phyloP scores from a whole-genome alignment of 202 grass and related monocot genomes.

The Digitaria exilis region DNA sequence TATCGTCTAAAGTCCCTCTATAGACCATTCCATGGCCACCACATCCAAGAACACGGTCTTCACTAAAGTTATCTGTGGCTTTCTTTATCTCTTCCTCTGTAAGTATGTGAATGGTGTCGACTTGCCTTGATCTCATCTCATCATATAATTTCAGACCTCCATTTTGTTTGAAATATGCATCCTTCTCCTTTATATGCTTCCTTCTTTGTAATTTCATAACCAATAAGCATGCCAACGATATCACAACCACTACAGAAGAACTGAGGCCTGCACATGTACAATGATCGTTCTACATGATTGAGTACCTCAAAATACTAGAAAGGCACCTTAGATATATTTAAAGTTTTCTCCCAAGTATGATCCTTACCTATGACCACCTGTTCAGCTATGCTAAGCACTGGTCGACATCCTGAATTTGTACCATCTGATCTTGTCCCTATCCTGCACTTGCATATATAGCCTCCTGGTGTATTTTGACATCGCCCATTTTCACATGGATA shows the following conservation, averaged over 20 bases:
- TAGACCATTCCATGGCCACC: conserved; percentile 66
- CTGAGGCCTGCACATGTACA: conserved; percentile 47
- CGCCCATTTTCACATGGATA: conserved; percentile 51
- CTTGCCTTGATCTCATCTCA: conserved; percentile 48
- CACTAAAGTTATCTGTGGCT: conserved; percentile 47
- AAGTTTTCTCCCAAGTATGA: neutral
- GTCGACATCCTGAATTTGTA: conserved; percentile 16
- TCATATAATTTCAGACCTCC: conserved; percentile 42
- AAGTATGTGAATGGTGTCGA: conserved; percentile 36
- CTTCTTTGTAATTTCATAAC: conserved; percentile 40
- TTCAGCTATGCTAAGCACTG: conserved; percentile 15
- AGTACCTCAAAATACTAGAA: neutral
- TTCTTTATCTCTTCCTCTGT: conserved; percentile 54
- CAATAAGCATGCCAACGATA: conserved; percentile 26
- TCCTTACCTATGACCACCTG: conserved; percentile 37
- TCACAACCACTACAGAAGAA: neutral
- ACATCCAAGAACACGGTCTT: conserved; percentile 38
- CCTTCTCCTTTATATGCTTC: conserved; percentile 38
- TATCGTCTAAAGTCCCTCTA: conserved; percentile 50
- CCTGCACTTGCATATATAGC: conserved; percentile 52
- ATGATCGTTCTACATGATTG: neutral
- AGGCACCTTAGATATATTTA: neutral
- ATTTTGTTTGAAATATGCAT: conserved; percentile 42
- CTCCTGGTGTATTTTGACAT: conserved; percentile 50
- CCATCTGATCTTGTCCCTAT: conserved; percentile 37